These are phyloP conservation scores for Thinopyrum elongatum DNA, from an alignment of 176 grass and related monocot genomes.

Conservation along the genomic window DNA sequence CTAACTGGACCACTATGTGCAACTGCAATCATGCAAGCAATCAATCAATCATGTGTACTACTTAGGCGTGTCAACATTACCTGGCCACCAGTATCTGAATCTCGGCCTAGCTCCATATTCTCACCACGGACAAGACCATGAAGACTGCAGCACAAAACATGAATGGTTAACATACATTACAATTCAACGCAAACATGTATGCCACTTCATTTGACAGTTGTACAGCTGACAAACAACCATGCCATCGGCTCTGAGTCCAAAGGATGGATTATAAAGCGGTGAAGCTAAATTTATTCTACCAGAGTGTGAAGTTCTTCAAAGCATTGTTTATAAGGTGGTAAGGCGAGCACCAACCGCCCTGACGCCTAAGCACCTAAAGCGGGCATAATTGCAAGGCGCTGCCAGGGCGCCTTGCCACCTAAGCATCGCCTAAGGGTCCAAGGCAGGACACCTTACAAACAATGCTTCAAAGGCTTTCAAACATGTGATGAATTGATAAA, in stretches of 20 bases:
- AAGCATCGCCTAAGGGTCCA: no score
- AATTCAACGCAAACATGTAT: not conserved
- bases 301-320: not conserved
- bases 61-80: conserved; percentile 35
- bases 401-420: no score
- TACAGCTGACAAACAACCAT: not conserved
- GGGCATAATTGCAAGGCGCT: no score
- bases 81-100: conserved; percentile 87
- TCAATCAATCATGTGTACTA: not conserved
- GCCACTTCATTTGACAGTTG: not conserved
- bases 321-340: no score
- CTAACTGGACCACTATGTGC: not conserved
- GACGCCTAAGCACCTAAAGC: no score
- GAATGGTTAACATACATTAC: conserved; percentile 19
- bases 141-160: conserved; percentile 39
- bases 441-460: no score
- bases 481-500: conserved; percentile 14
- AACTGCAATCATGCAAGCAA: not conserved
- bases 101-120: conserved; percentile 84
- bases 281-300: not conserved
- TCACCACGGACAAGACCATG: conserved; percentile 82
- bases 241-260: not conserved
- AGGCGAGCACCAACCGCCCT: no score
- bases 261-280: not conserved
- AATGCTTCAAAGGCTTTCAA: not conserved